Evolutionary conservation across 805 yeast species (phyloP), one percentile per base, ranked within the genome.

Genomic region (Monosporozyma solicola): DNA sequence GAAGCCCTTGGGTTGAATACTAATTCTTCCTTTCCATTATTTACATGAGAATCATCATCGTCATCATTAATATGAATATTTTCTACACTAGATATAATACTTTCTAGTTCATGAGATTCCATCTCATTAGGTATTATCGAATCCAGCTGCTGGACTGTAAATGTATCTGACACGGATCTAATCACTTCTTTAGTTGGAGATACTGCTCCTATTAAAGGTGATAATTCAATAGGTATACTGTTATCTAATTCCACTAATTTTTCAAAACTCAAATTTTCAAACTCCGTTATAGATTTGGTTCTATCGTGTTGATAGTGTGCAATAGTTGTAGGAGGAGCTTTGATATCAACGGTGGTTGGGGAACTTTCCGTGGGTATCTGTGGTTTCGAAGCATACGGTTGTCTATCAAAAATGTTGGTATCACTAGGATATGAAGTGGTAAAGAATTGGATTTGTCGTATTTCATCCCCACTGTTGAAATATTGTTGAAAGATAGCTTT

Each of bases 161-260:
- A 55, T 6, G 54, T 51, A 32, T 60, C 58, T 10, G 58, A 57
- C 3, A 55, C 59, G 10, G 59, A 50, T 54, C 57, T 60, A 39
- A 54, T 49, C 15, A 54, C 50, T 44, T 55, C 50, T 29, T 31
- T 33, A 7, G 58, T 53, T 2, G 53, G 50, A 15, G 48, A 31
- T 4, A 22, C 6, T 6, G 29, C 15, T 43, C 25, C n/a, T 13
- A 20, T 49, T 41, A 31, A 39, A 4, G 63, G 64, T 2, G 66
- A 61, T 13, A 58, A 33, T 15, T 53, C 48, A 50, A 65, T 57
- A 35, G 57, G 53, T 3, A 66, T 62, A 25, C 57, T 55, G 31
- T 55, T 54, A 47, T 65, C 65, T 22, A 65, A 48, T 49, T 59
- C 61, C 9, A 64, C 41, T n/a, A 66, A 48, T 31, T 61, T 60